These are phyloP conservation scores for Magnolia officinalis DNA, from an alignment of 164 flowering plant species.

Conservation along the genomic window DNA sequence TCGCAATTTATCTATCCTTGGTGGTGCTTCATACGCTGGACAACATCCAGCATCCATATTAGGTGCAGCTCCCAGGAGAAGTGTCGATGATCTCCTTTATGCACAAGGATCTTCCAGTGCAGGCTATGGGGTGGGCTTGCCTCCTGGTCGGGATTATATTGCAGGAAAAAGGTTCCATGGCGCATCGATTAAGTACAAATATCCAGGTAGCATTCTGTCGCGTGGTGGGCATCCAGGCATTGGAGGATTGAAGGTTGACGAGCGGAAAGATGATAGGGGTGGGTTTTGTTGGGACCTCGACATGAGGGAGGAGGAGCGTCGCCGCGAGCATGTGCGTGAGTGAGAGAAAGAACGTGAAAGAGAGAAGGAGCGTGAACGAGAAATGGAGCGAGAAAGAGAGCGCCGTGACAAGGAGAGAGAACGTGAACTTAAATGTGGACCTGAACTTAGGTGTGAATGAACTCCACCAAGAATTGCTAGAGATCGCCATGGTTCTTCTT, in stretches of 20 bases:
- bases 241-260: slow-evolving; percentile 47
- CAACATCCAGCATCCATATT: slow-evolving; percentile 72
- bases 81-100: slow-evolving; percentile 60
- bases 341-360: slow-evolving; percentile 48
- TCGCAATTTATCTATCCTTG: slow-evolving; percentile 47
- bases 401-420: slow-evolving; percentile 49
- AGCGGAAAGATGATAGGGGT: slow-evolving; percentile 67
- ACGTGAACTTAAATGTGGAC: slow-evolving; percentile 46
- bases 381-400: slow-evolving; percentile 27
- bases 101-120: slow-evolving; percentile 65
- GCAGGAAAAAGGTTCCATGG: slow-evolving; percentile 72
- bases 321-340: slow-evolving; percentile 7
- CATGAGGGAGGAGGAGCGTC: slow-evolving; percentile 26
- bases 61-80: slow-evolving; percentile 80
- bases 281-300: slow-evolving; percentile 21
- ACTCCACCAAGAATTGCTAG: slow-evolving; percentile 65
- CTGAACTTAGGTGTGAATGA: slow-evolving; percentile 63
- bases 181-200: slow-evolving; percentile 58
- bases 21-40: slow-evolving; percentile 55
- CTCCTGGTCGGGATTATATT: slow-evolving; percentile 96
- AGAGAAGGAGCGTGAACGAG: slow-evolving; percentile 33
- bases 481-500: slow-evolving; percentile 63
- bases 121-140: slow-evolving; percentile 94
- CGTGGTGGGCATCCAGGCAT: slow-evolving; percentile 43
- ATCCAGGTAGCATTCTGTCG: slow-evolving; percentile 42